Evolutionary conservation across 1,139 yeast genomes (phyloP), one percentile per base, ranked within the genome.

Genomic region (Candida sanyaensis): DNA sequence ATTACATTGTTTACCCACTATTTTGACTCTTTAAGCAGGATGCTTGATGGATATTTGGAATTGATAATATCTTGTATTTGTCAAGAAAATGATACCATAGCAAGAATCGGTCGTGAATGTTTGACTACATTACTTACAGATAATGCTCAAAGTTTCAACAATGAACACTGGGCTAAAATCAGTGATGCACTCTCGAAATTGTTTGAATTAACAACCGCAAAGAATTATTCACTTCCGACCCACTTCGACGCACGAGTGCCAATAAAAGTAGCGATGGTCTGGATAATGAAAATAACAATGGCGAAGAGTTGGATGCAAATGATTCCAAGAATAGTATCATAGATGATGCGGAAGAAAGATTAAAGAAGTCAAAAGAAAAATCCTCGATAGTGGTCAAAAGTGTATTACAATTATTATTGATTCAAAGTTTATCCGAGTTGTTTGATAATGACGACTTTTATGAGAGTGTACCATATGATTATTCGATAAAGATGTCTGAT

Each of bases 81-180:
- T 60, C 99, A 93, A 66, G 97, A 92, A 59, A 93, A 93, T 64
- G 99, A 93, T 60, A 91, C 98, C 0, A 92, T 95, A 58, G 96
- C 98, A 0, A 79, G 96, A 59, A 91, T 92, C 56, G 99, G 99
- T 21, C 82, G 96, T 59, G 84, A 93, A 9, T 92, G 99, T 64
- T 76, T 93, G 51, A 86, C 87, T 54, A 88, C 86, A 52, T 74
- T 93, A 53, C 77, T 93, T 51, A 70, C 85, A 29, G 88, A 88
- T 54, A 95, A 93, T 64, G 81, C 86, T 52, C 61, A 68, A n/a
- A 83, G 80, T 59, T 88, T 93, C 59, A 64, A 69, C 26, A 72
- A 69, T 10, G 68, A 67, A 3, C 95, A 95, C 56, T 95, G 99
- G 99, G 68, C 65, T n/a, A 71, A 80, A 61, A 74, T 92, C 27